Evolutionary conservation across 208 protist species (phyloP).

Genomic region (Angomonas deanei): DNA sequence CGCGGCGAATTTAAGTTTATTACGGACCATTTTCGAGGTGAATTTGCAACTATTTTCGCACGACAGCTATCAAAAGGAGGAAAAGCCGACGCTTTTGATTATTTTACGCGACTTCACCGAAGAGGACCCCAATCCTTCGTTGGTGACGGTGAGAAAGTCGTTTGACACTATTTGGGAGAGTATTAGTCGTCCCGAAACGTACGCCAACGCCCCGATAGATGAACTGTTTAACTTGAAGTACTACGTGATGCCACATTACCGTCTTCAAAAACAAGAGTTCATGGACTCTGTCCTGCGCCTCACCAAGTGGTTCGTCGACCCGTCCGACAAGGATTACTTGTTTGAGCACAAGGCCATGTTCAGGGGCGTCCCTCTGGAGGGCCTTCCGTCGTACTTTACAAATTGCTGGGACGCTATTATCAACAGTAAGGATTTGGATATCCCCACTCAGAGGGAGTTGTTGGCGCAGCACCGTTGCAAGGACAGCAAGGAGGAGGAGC

Average conservation of each 20-base stretch:
- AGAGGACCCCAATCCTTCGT: conserved; percentile 66
- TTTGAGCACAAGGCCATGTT: conserved; percentile 69
- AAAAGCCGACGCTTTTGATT: conserved; percentile 95
- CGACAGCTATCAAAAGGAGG: conserved; percentile 56
- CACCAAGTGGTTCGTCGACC: conserved; percentile 55
- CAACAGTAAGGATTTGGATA: conserved; percentile 94
- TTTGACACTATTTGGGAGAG: conserved; percentile 93
- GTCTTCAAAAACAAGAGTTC: conserved; percentile 71
- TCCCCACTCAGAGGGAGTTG: conserved; percentile 96
- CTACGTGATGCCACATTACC: conserved; percentile 81
- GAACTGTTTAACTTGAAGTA: conserved; percentile 66
- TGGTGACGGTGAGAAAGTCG: conserved; percentile 78
- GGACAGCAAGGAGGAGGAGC: conserved; percentile 65
- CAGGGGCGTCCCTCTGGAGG: conserved; percentile 79
- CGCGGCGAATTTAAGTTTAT: conserved; percentile 92
- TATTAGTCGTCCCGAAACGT: conserved; percentile 62
- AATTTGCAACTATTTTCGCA: conserved; percentile 94
- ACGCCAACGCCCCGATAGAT: conserved; percentile 52
- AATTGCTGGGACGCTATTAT: conserved; percentile 92
- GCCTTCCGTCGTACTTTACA: conserved; percentile 74
- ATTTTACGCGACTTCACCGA: conserved; percentile 94
- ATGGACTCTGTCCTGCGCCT: conserved; percentile 30
- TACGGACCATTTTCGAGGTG: conserved; percentile 96
- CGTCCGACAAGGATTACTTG: conserved; percentile 40
- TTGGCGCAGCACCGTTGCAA: conserved; percentile 93